Evolutionary conservation across 148 eudicot species (phyloP), one percentile per base, ranked within the genome.

Genomic region (Drosera capensis): DNA sequence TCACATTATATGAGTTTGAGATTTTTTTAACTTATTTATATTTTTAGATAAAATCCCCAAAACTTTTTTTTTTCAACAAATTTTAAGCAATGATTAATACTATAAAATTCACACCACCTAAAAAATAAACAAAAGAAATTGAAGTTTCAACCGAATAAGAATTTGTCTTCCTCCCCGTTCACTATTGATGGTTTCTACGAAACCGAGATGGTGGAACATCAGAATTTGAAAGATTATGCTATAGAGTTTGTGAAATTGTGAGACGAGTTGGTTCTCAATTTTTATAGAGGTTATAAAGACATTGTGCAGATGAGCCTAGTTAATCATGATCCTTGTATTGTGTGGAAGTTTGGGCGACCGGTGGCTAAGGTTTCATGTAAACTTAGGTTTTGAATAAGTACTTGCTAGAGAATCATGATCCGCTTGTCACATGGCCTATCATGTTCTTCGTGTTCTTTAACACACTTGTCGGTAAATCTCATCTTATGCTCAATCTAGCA

Each of bases 371-470:
- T 73, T 57, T 71, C 72, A 0, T 53, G 37, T 31, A 75, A 48
- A 45, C 46, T 88, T 34, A 75, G 87, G 39, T 64, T 75, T 59
- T 88, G 63, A 88, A 88, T 59, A 92, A 88, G 61, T 84, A 51
- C 46, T 65, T 88, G 77, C 97, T 94, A 1, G 97, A 88, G 52
- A 94, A 88, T 78, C 87, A 94, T 30, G 75, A 88, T 59, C 97
- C 97, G 8, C 23, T 69, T 23, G 75, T 59, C 40, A 83, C 77
- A 16, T 88, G 97, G 97, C 72, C 80, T 45, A 83, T 88, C 17
- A 61, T 88, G 18, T 58, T 78, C 24, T 69, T 67, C 41, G 94
- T 83, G 23, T 66, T 73, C 49, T 9, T 88, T 43, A 62, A 83
- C 9, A 79, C 94, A 2, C 57, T 75, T 46, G 65, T 79, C 43